Evolutionary conservation across 208 protist genomes (phyloP).

Genomic region (Leishmania arabica): DNA sequence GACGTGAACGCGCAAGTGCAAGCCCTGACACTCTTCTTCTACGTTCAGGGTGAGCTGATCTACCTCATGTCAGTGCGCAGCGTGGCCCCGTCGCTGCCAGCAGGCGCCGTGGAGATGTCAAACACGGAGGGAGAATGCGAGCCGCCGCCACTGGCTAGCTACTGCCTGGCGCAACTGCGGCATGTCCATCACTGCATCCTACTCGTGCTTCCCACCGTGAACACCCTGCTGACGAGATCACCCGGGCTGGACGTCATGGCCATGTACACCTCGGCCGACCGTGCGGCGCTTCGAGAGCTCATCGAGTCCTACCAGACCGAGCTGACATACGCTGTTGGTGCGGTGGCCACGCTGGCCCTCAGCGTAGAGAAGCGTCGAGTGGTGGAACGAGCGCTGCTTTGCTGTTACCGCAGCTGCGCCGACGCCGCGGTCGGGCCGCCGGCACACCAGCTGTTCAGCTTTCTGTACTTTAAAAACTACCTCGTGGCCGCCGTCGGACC

Average conservation of each 20-base stretch:
- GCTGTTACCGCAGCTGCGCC: slow-evolving; percentile 10
- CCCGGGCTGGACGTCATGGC: slow-evolving; percentile 65
- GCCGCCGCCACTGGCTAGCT: slow-evolving; percentile 19
- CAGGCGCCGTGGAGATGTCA: background rate
- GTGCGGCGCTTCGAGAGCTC: slow-evolving; percentile 44
- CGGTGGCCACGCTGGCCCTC: slow-evolving; percentile 39
- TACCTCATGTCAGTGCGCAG: slow-evolving; percentile 56
- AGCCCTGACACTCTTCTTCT: slow-evolving; percentile 52
- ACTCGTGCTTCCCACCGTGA: slow-evolving; percentile 61
- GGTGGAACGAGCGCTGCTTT: slow-evolving; percentile 22
- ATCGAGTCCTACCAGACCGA: slow-evolving; percentile 50
- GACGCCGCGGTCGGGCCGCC: slow-evolving; percentile 19
- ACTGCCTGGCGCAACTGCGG: slow-evolving; percentile 45
- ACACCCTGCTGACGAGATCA: slow-evolving; percentile 38
- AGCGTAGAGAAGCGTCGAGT: slow-evolving; percentile 22
- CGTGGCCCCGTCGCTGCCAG: background rate
- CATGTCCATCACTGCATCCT: slow-evolving; percentile 59
- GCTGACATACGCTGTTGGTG: slow-evolving; percentile 49
- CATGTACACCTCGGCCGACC: slow-evolving; percentile 58
- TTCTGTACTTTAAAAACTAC: slow-evolving; percentile 21
- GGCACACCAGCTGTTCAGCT: slow-evolving; percentile 49
- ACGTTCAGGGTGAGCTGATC: slow-evolving; percentile 46
- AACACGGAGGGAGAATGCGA: background rate
- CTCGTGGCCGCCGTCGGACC: slow-evolving; percentile 30
- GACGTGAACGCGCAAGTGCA: slow-evolving; percentile 10